Evolutionary conservation across 495 filamentous ascomycete genomes (phyloP).

Genomic region (Aspergillus olivimuriae): DNA sequence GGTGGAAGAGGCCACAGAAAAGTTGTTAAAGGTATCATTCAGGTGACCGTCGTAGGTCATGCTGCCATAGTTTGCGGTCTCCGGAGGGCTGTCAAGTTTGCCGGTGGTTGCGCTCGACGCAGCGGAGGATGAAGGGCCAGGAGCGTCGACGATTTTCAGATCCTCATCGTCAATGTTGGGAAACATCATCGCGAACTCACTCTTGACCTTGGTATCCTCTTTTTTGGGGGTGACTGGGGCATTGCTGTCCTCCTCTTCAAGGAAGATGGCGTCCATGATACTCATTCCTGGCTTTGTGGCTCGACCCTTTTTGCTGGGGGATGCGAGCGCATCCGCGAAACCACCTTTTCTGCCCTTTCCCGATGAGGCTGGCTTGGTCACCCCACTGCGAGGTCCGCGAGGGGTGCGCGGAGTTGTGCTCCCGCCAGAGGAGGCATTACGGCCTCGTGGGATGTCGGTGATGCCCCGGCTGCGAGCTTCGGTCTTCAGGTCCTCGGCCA

Average conservation of each 20-base stretch:
- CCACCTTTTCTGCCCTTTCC: not conserved
- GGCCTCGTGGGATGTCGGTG: slow-evolving; percentile 7
- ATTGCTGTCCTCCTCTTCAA: slow-evolving; percentile 9
- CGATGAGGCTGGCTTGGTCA: slow-evolving; percentile 10
- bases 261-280: slow-evolving; percentile 13
- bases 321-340: not conserved
- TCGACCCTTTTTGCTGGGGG: slow-evolving; percentile 6
- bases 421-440: not conserved
- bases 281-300: not conserved
- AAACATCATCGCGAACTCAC: not conserved
- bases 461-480: slow-evolving; percentile 8
- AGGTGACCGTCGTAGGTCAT: no score
- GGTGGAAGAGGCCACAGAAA: no score
- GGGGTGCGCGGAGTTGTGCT: slow-evolving; percentile 15
- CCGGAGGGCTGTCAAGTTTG: no score
- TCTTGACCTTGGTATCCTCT: slow-evolving; percentile 2
- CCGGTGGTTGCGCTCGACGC: no score
- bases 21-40: no score
- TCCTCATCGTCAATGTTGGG: slow-evolving; percentile 1
- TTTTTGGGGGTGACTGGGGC: no score
- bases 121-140: no score
- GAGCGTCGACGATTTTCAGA: not conserved
- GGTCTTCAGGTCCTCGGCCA: slow-evolving; percentile 15
- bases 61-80: no score
- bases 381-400: slow-evolving; percentile 7